Evolutionary conservation across 2,329 filamentous ascomycete species (phyloP), one percentile per base, ranked within the genome.

Genomic region (Clonostachys rhizophaga): DNA sequence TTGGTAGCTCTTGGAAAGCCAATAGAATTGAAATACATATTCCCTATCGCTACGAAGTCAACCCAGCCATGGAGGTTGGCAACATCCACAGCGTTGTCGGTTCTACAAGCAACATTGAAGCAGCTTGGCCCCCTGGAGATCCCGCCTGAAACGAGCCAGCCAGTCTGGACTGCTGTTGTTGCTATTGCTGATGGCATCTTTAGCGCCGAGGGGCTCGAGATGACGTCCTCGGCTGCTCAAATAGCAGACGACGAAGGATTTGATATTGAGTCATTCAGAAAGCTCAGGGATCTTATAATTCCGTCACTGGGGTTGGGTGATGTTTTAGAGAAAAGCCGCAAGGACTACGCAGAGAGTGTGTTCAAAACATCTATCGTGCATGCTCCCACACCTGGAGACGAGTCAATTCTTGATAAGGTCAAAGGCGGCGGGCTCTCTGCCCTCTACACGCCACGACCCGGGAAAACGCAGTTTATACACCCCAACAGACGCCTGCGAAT

Each of bases 341-440:
- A 78, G 46, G 69, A 78, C 2, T 96, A 91, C 58, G 81, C 86
- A 1, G 79, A 85, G 53, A 86, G 83, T 20, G 76, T 99, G 2
- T 95, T 97, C 68, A 75, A 78, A 42, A 88, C 83, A 33, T 96
- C 91, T 2, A 81, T 96, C 48, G 83, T 96, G 44, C 90, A 96
- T 61, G 65, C 76, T 1, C 79, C 83, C 0, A 67, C 74, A 0
- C 71, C 72, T 1, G 62, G 67, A 0, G 83, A 90, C 53, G 74
- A 76, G 12, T 72, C 62, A 0, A 74, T 70, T 71, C 87, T 73
- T 54, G 69, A 56, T 51, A 75, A 44, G 56, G 69, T 47, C 50
- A 71, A 55, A 18, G 62, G 66, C 20, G 70, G 76, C 4, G 81
- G 82, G 1, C 71, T 95, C 3, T 51, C 57, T 1, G 55, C 58